phyloP scores from a whole-genome alignment of 106 monocot genomes.

The Cymbidium sinense region DNA sequence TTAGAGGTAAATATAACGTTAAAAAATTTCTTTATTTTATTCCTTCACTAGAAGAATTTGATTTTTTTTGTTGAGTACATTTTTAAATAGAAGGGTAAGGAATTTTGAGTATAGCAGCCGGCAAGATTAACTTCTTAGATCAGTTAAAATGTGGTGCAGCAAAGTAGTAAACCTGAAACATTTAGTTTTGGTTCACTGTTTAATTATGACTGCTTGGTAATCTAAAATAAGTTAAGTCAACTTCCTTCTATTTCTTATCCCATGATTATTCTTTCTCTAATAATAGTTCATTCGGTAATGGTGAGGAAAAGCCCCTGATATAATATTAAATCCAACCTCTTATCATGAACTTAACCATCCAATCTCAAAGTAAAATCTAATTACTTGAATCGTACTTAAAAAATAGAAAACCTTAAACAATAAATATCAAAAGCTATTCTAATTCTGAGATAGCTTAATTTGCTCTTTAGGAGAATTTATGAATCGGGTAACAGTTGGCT shows the following conservation, averaged over 20 bases:
- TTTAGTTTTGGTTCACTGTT: no score
- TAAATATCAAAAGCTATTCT: neutral
- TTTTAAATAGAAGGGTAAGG: neutral
- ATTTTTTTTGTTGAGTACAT: neutral
- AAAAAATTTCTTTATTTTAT: neutral
- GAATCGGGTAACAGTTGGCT: neutral
- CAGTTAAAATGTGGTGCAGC: no score
- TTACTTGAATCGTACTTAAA: neutral
- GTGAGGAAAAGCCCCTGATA: neutral
- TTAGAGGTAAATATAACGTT: conserved; percentile 52
- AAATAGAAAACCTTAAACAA: neutral
- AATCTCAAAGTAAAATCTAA: neutral
- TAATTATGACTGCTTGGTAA: no score
- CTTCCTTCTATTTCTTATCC: neutral
- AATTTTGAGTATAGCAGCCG: no score
- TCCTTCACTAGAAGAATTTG: neutral
- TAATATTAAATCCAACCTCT: neutral
- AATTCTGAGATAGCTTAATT: neutral
- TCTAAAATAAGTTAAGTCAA: no score
- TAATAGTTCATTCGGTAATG: neutral
- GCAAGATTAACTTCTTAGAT: no score
- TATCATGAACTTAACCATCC: neutral
- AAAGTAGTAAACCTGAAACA: no score
- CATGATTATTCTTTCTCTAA: neutral
- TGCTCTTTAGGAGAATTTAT: neutral